Evolutionary conservation across 768 basidiomycete genomes (phyloP).

Genomic region (Termitomyces sp.): DNA sequence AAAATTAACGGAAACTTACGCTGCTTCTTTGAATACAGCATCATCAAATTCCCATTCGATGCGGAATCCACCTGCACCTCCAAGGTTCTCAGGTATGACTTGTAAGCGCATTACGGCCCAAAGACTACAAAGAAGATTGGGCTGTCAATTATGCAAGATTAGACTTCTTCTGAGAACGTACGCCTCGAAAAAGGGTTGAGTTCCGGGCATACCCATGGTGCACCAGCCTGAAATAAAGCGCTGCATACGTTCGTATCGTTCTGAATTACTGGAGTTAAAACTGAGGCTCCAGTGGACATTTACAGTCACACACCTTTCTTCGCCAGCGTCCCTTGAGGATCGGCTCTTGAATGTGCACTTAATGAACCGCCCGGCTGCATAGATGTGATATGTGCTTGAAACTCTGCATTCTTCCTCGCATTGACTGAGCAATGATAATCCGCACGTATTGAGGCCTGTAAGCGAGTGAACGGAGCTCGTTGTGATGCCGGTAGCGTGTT

Average conservation of each 20-base stretch:
- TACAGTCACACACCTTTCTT: conserved; percentile 45
- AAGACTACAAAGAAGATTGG: conserved; percentile 29
- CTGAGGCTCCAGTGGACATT: not conserved
- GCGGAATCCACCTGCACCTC: conserved; percentile 68
- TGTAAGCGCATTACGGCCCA: conserved; percentile 84
- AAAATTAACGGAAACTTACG: conserved; percentile 50
- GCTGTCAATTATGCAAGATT: conserved; percentile 2
- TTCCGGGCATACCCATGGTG: conserved; percentile 82
- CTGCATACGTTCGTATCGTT: conserved; percentile 71
- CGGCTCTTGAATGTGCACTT: conserved; percentile 64
- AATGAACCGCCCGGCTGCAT: conserved; percentile 79
- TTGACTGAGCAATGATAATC: conserved; percentile 81
- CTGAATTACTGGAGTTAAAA: conserved; percentile 20
- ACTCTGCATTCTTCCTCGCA: conserved; percentile 73
- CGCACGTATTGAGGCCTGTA: conserved; percentile 84
- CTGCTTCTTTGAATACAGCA: conserved; percentile 90
- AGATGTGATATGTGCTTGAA: conserved; percentile 76
- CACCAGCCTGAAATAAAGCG: conserved; percentile 81
- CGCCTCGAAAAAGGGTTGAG: conserved; percentile 80
- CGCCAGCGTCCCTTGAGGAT: conserved; percentile 60
- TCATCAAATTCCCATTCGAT: conserved; percentile 93
- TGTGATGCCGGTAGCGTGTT: conserved; percentile 78
- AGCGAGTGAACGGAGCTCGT: conserved; percentile 78
- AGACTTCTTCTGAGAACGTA: conserved; percentile 23
- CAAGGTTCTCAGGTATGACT: conserved; percentile 71